Percentiles rank a stretch among this genome's conserved stretches.
Evolutionary conservation across 805 yeast genomes (phyloP).

Genomic region (Priceomyces carsonii): DNA sequence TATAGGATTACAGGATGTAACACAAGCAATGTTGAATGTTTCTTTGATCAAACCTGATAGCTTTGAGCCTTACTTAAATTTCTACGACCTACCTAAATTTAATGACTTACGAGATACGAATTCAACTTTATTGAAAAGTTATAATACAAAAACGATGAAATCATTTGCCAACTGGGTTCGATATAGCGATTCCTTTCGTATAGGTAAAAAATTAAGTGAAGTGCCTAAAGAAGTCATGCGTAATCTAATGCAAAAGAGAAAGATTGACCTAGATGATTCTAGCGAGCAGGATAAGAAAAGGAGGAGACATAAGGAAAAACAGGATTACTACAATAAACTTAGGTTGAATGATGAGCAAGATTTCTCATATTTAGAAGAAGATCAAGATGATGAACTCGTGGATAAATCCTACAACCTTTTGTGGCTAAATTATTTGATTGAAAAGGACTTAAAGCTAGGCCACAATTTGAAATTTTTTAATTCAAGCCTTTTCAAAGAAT

Average conservation of each 20-base stretch:
- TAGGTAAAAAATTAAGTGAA: slow-evolving; percentile 24
- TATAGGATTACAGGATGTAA: slow-evolving; percentile 62
- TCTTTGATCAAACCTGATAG: slow-evolving; percentile 58
- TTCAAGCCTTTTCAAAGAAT: slow-evolving; percentile 27
- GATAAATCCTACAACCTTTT: slow-evolving; percentile 24
- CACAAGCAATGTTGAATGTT: slow-evolving; percentile 65
- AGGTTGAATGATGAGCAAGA: slow-evolving; percentile 24
- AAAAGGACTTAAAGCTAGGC: slow-evolving; percentile 33
- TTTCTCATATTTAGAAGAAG: slow-evolving; percentile 19
- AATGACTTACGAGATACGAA: slow-evolving; percentile 10
- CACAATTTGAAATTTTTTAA: slow-evolving; percentile 36
- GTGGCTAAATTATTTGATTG: slow-evolving; percentile 42
- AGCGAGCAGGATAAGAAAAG: slow-evolving; percentile 35
- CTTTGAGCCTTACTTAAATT: slow-evolving; percentile 48
- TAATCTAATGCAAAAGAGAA: slow-evolving; percentile 39
- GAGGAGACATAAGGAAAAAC: slow-evolving; percentile 36
- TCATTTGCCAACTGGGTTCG: slow-evolving; percentile 38
- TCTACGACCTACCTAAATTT: slow-evolving; percentile 26
- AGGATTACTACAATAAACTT: slow-evolving; percentile 40
- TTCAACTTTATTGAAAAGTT: slow-evolving; percentile 16
- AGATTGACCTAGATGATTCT: slow-evolving; percentile 35
- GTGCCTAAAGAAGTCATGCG: slow-evolving; percentile 31
- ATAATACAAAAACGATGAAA: slow-evolving; percentile 38
- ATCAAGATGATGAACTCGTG: slow-evolving; percentile 17
- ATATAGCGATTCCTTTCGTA: slow-evolving; percentile 25